Conservation (phyloP, 208 protist species). For the Trypanosoma caninum region DNA sequence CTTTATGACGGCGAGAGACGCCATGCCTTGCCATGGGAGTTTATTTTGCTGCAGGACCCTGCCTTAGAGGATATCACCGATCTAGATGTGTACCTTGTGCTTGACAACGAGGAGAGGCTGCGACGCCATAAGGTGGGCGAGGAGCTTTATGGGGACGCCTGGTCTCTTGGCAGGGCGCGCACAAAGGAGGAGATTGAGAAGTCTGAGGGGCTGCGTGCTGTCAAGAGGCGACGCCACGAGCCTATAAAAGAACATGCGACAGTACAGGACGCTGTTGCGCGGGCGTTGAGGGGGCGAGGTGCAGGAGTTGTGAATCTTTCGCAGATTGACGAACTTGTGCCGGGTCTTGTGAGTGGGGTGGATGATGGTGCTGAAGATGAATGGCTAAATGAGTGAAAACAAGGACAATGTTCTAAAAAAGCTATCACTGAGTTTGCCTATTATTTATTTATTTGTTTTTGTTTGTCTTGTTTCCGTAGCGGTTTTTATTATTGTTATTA, state of each 20-base stretch:
- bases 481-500: background rate
- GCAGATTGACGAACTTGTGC: conserved; percentile 77
- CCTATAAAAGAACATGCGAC: conserved; percentile 42
- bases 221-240: conserved; percentile 47
- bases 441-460: conserved; percentile 6
- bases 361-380: conserved; percentile 52
- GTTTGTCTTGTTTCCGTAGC: background rate
- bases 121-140: conserved; percentile 65
- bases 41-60: conserved; percentile 60
- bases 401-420: background rate
- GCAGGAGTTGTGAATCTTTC: conserved; percentile 59
- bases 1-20: conserved; percentile 69
- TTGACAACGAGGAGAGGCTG: conserved; percentile 83
- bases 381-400: conserved; percentile 34
- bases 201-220: conserved; percentile 40
- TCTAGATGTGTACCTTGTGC: conserved; percentile 63
- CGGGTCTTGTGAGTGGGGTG: conserved; percentile 44
- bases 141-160: conserved; percentile 64
- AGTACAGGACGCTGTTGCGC: conserved; percentile 58
- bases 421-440: too few relatives aligned
- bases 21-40: conserved; percentile 82
- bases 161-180: conserved; percentile 62
- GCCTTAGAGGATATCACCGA: conserved; percentile 63
- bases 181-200: conserved; percentile 65
- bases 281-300: conserved; percentile 57